Evolutionary conservation across 1,139 yeast species (phyloP), one percentile per base, ranked within the genome.

Genomic region (Nematodospora anomalae): DNA sequence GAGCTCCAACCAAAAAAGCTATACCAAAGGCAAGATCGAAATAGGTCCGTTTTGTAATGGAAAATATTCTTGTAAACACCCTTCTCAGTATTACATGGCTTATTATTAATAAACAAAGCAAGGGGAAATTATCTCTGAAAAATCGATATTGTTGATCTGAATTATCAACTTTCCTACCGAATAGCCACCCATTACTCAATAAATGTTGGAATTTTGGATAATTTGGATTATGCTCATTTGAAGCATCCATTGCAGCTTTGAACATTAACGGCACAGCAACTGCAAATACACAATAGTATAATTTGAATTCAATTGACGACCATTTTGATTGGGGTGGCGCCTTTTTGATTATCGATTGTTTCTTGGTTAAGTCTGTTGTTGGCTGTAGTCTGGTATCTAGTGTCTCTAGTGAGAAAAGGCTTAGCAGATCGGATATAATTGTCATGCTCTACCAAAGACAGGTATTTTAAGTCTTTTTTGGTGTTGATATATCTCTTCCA

Each of bases 121-220:
- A 57, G 8, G 79, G 76, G 47, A 90, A 71, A 55, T 88, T 89
- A 52, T 84, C 83, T 50, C 98, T 74, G 57, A 94, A 89, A 52
- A 89, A 87, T 21, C 88, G 67, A 54, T 92, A 94, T 58, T 94
- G 99, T 26, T 71, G 70, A 56, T 94, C 99, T 3, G 96, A 83
- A 56, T 90, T 90, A 57, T 94, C 97, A 48, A 78, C 94, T 64
- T 77, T 83, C 22, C 94, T 62, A 2, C 90, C 89, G 47, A 80
- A 79, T 46, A 86, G 60, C 96, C 95, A 87, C 2, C 90, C 84
- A 7, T 74, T 62, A 30, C 81, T 72, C 40, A 92, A 67, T 30
- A 81, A 62, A 37, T 79, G 74, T 44, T 74, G 73, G 53, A 75
- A 89, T 35, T 68, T 65, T 13, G 75, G 73, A 53, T 83, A 92